A percentile compares a stretch with the other conserved stretches of the same genome.
Evolutionary conservation across 139 green algal genomes (phyloP).

Genomic region (Tetraselmis striata): DNA sequence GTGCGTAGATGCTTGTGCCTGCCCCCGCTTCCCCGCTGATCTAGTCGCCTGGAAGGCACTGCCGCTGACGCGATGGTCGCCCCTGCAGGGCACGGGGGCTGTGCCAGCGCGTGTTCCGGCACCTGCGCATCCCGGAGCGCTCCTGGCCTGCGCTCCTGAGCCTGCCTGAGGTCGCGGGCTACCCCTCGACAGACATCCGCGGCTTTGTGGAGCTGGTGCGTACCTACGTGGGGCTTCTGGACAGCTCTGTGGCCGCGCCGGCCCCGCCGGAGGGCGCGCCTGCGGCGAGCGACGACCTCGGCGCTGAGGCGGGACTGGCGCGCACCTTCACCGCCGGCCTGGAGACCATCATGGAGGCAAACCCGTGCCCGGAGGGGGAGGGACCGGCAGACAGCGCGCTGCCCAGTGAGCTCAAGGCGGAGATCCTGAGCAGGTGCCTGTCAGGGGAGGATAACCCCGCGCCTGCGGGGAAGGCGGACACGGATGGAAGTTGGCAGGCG

Average conservation of each 20-base stretch:
- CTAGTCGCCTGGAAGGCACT: too few relatives aligned
- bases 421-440: background rate
- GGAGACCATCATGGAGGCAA: background rate
- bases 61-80: too few relatives aligned
- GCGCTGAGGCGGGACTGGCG: too few relatives aligned
- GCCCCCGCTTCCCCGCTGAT: too few relatives aligned
- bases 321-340: background rate
- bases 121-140: conserved; percentile 22
- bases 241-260: background rate
- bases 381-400: background rate
- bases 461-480: too few relatives aligned
- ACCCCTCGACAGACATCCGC: conserved; percentile 2
- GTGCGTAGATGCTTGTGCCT: too few relatives aligned
- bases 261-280: background rate
- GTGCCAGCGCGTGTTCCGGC: conserved; percentile 38
- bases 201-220: background rate
- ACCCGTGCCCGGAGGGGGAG: background rate
- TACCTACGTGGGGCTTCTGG: background rate
- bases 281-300: background rate
- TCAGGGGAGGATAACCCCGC: too few relatives aligned
- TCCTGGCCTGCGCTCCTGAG: conserved; percentile 32
- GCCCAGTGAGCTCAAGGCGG: background rate
- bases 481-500: too few relatives aligned
- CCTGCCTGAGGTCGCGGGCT: conserved; percentile 31
- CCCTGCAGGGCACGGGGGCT: conserved; percentile 31